Conservation (phyloP, 345 rosid species). For the Cochlearia excelsa region DNA sequence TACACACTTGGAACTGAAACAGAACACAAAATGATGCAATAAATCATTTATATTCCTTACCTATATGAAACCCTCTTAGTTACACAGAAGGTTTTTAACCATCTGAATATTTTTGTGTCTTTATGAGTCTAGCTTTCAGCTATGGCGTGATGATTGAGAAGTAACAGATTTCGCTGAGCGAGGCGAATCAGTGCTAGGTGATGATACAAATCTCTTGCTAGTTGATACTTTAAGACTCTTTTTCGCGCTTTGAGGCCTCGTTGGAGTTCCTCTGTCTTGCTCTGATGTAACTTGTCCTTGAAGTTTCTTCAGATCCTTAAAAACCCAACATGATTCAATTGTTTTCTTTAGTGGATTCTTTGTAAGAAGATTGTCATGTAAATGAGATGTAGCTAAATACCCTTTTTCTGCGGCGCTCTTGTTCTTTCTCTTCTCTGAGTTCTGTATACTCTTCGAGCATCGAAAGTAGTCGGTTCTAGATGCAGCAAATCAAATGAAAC, state of each 20-base stretch:
- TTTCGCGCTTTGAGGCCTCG: constrained; percentile 56
- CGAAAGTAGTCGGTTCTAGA: constrained; percentile 68
- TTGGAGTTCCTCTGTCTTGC: constrained; percentile 85
- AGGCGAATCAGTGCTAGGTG: constrained; percentile 51
- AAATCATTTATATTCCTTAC: constrained; percentile 13
- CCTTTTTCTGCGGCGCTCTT: constrained; percentile 79
- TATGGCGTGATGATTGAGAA: constrained; percentile 43
- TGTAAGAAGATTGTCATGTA: not conserved
- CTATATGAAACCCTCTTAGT: not conserved
- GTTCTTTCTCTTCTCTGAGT: constrained; percentile 80
- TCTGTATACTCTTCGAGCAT: constrained; percentile 81
- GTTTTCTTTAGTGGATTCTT: constrained; percentile 9
- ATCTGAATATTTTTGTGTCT: not conserved
- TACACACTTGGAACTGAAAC: constrained; percentile 31
- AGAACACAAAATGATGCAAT: constrained; percentile 18
- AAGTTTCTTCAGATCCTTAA: constrained; percentile 88
- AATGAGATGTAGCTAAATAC: constrained; percentile 30
- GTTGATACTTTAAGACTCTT: constrained; percentile 62
- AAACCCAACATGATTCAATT: constrained; percentile 9
- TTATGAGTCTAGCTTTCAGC: constrained; percentile 29
- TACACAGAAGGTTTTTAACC: not conserved
- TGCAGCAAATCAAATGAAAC: not conserved
- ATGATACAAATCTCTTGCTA: constrained; percentile 56
- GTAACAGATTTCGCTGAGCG: constrained; percentile 41
- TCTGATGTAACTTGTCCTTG: constrained; percentile 83